A percentile compares a stretch with the other conserved stretches of the same genome.
Conservation (phyloP, 148 eudicot species). For the Selenicereus undatus region DNA sequence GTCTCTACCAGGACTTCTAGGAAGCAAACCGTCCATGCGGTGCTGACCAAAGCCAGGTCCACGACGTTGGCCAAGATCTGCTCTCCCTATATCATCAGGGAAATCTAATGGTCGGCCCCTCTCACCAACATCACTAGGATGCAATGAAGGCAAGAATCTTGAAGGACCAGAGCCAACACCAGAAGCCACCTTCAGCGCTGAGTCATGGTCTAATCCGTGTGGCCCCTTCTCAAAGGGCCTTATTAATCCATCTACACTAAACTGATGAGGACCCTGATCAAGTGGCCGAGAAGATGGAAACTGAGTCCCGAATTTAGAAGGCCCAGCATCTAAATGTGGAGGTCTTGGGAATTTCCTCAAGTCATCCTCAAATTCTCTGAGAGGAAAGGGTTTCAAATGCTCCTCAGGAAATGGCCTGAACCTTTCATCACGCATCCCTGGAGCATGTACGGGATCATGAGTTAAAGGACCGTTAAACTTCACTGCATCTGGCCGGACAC, state of each 20-base stretch:
- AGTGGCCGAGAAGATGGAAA: conserved; percentile 36
- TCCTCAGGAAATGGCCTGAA: conserved; percentile 38
- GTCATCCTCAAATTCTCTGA: conserved; percentile 45
- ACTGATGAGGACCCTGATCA: conserved; percentile 34
- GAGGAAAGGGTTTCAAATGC: conserved; percentile 46
- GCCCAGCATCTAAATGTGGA: conserved; percentile 40
- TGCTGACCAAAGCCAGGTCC: conserved; percentile 57
- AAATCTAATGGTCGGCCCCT: conserved; percentile 32
- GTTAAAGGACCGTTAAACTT: conserved; percentile 37
- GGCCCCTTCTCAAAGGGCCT: conserved; percentile 44
- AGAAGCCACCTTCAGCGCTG: conserved; percentile 40
- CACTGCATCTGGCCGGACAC: conserved; percentile 32
- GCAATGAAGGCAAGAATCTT: conserved; percentile 46
- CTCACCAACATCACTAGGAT: conserved; percentile 38
- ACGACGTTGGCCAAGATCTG: conserved; percentile 35
- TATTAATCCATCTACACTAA: conserved; percentile 38
- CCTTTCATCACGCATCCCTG: conserved; percentile 48
- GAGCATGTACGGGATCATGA: conserved; percentile 30
- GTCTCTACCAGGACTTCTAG: conserved; percentile 71
- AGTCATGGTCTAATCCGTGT: conserved; percentile 36
- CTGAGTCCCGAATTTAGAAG: conserved; percentile 34
- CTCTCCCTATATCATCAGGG: conserved; percentile 44
- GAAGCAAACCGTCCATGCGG: conserved; percentile 46
- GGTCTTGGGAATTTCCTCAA: conserved; percentile 44
- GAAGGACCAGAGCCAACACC: conserved; percentile 39